Base-by-base conservation (phyloP, 768 basidiomycete genomes). In the Lyophyllum decastes region DNA sequence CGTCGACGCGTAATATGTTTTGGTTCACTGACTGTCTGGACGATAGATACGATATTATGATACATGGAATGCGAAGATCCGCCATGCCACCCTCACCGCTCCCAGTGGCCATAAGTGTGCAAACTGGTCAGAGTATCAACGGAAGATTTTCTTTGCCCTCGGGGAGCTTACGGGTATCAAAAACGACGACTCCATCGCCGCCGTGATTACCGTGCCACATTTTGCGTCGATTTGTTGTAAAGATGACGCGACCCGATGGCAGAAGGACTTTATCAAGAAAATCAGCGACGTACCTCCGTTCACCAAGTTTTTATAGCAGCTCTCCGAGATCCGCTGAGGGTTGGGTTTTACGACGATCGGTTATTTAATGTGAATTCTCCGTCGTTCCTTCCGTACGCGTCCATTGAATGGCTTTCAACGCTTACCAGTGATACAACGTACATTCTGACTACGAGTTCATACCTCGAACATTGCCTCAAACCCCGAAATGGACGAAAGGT, bases 221-320 rank as follows among this genome's bases (percentile, higher is more conserved):
- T 62, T 56, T 47, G 61, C 61, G 22, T 51, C 61, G 14, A 62
- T 62, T 3, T 62, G 61, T 33, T 62, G 61, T 54, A 62, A 62
- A 40, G 61, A 62, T 6, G 61, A 62, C 38, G 58, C 58, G 4
- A 33, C 44, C 25, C 61, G 58, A 24, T 62, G 61, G 61, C 54
- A 54, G 30, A 49, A 27, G 52, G 58, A 52, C 6, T 62, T 59
- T 24, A 51, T 47, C 0, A 43, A 56, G 26, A 34, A 54, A 45
- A 59, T 62, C 33, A 35, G 30, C 19, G 54, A 53, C 4, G n/a
- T 59, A 12, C 61, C 57, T 49, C 57, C 61, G 7, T 61, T 61
- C 33, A 61, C 61, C 7, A 58, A 55, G 33, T 62, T 59, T 25
- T 17, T 41, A 10, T 19, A 41, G n/a, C 14, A 33, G 4, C 10